Percentiles rank a stretch among this genome's conserved stretches.
phyloP scores from a whole-genome alignment of 1,139 yeast species.

The Maudiozyma humilis region DNA sequence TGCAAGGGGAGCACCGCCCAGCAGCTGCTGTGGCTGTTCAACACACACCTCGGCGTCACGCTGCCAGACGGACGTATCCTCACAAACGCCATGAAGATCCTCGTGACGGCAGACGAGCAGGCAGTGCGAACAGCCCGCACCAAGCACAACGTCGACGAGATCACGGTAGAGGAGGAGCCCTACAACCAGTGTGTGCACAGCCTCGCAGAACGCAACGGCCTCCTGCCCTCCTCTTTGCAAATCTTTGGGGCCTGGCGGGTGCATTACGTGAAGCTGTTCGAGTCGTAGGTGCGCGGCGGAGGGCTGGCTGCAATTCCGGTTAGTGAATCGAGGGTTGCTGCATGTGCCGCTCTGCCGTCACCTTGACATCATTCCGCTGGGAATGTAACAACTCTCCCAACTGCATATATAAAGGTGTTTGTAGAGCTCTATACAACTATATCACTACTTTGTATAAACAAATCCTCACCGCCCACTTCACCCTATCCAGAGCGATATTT shows the following conservation, averaged over 20 bases:
- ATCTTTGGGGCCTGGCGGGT: conserved; percentile 20
- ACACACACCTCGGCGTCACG: conserved; percentile 17
- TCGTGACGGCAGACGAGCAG: conserved; percentile 13
- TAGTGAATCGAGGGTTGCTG: not conserved
- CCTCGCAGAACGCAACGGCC: conserved; percentile 8
- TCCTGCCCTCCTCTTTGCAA: conserved; percentile 11
- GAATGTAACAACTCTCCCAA: no score
- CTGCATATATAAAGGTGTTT: no score
- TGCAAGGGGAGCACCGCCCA: conserved; percentile 7
- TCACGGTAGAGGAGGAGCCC: conserved; percentile 10
- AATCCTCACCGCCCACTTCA: no score
- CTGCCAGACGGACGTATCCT: conserved; percentile 8
- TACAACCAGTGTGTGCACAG: conserved; percentile 12
- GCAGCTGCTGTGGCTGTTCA: conserved; percentile 25
- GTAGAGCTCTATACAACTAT: no score
- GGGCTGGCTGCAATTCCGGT: no score
- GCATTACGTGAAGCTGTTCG: conserved; percentile 13
- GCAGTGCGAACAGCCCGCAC: conserved; percentile 3
- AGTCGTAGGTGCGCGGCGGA: not conserved
- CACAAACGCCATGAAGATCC: conserved; percentile 20
- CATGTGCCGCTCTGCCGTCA: not conserved
- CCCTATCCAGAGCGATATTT: no score
- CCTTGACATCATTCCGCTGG: not conserved
- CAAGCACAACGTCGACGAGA: conserved; percentile 16
- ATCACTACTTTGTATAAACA: no score